These are phyloP conservation scores for Ceratocystis lukuohia DNA, from an alignment of 2,329 filamentous ascomycete species.

Conservation along the genomic window DNA sequence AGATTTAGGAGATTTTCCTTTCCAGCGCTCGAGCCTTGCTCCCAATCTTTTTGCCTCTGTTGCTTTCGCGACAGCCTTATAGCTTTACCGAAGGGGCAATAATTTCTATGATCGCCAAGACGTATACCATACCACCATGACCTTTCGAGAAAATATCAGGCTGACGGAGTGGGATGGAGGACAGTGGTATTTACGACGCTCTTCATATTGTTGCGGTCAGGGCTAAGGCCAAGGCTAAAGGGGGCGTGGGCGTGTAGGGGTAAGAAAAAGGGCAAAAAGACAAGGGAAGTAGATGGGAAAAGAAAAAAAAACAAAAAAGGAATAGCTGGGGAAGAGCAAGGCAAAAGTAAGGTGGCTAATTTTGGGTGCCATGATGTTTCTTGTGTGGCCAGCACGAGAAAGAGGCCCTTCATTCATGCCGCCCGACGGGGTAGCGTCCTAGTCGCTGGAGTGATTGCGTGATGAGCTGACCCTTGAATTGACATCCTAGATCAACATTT, in stretches of 20 bases:
- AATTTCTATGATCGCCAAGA: not conserved
- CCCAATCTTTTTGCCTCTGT: constrained; percentile 2
- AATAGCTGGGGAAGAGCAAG: not conserved
- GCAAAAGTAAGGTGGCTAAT: not conserved
- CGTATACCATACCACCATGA: not conserved
- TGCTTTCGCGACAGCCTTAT: constrained; percentile 6
- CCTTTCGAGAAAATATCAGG: not conserved
- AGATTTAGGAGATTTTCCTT: not conserved
- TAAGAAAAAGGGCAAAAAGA: not conserved
- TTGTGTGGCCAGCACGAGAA: not conserved
- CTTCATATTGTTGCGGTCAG: not conserved
- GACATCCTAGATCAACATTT: not conserved
- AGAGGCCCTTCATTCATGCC: not conserved
- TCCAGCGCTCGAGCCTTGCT: not conserved
- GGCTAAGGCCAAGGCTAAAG: not conserved
- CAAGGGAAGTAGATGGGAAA: not conserved
- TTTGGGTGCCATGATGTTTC: not conserved
- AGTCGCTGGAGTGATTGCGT: not conserved
- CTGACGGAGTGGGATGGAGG: not conserved
- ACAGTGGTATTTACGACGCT: not conserved
- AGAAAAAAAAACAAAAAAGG: too few species aligned
- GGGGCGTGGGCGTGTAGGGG: not conserved
- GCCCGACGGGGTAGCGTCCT: not conserved
- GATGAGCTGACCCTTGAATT: not conserved
- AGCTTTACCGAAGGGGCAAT: constrained; percentile 1